Evolutionary conservation across 2,329 filamentous ascomycete genomes (phyloP).

Genomic region (Penicillium decumbens): DNA sequence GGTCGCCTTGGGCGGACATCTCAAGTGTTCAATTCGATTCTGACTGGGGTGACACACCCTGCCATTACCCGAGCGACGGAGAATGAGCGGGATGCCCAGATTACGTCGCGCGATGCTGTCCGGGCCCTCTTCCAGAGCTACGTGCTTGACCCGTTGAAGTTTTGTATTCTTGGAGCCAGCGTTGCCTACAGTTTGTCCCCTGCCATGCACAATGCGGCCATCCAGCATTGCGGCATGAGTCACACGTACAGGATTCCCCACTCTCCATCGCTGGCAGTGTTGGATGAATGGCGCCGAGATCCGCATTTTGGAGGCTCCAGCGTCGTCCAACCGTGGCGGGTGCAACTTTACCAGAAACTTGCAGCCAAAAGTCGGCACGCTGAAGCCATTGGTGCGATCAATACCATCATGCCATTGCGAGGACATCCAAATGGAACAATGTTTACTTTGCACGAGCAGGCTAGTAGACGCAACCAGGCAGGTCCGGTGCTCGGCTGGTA

Average conservation of each 20-base stretch:
- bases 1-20: slow-evolving; percentile 41
- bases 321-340: slow-evolving; percentile 44
- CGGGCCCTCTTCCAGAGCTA: slow-evolving; percentile 41
- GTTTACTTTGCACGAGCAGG: slow-evolving; percentile 38
- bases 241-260: slow-evolving; percentile 40
- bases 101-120: slow-evolving; percentile 38
- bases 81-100: slow-evolving; percentile 30
- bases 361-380: slow-evolving; percentile 40
- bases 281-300: slow-evolving; percentile 38
- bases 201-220: slow-evolving; percentile 43
- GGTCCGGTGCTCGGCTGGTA: slow-evolving; percentile 42
- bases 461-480: slow-evolving; percentile 40
- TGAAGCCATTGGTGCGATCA: slow-evolving; percentile 45
- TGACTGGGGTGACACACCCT: slow-evolving; percentile 42
- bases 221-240: slow-evolving; percentile 37
- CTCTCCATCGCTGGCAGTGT: slow-evolving; percentile 33
- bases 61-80: slow-evolving; percentile 27
- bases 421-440: slow-evolving; percentile 34
- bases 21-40: slow-evolving; percentile 41
- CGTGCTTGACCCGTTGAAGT: slow-evolving; percentile 40
- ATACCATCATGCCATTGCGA: slow-evolving; percentile 44
- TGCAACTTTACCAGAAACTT: slow-evolving; percentile 37
- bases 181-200: slow-evolving; percentile 43
- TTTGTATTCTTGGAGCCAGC: slow-evolving; percentile 41
- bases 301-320: slow-evolving; percentile 41